These are phyloP conservation scores for Yamadazyma phyllophila DNA, from an alignment of 805 yeast genomes.

Conservation along the genomic window DNA sequence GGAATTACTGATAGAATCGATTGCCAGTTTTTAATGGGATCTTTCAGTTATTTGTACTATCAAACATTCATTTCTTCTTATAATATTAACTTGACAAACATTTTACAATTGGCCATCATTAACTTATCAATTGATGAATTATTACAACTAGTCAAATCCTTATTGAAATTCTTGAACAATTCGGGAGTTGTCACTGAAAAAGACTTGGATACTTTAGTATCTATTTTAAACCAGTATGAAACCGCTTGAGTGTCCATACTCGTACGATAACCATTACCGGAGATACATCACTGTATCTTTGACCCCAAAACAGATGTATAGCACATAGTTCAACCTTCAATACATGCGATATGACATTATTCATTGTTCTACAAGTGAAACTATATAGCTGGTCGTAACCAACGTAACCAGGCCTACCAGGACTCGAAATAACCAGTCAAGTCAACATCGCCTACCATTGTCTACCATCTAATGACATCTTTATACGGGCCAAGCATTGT, in stretches of 20 bases:
- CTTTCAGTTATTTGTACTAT: conserved; percentile 86
- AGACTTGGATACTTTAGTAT: conserved; percentile 26
- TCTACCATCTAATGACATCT: too few relatives aligned
- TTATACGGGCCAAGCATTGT: too few relatives aligned
- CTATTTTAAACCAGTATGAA: conserved; percentile 26
- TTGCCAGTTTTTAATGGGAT: conserved; percentile 97
- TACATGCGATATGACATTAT: neutral
- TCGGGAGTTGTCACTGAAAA: conserved; percentile 28
- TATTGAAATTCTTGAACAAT: conserved; percentile 52
- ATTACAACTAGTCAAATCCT: conserved; percentile 54
- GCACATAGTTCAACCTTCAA: conserved; percentile 1
- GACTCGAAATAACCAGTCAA: too few relatives aligned
- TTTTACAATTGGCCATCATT: conserved; percentile 73
- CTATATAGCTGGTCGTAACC: too few relatives aligned
- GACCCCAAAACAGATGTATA: neutral
- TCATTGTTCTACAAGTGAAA: too few relatives aligned
- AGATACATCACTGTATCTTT: neutral
- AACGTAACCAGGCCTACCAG: too few relatives aligned
- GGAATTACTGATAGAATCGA: conserved; percentile 97
- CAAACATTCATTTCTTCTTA: conserved; percentile 84
- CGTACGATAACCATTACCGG: neutral
- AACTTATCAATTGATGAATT: conserved; percentile 68
- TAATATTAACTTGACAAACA: conserved; percentile 67
- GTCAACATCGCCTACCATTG: too few relatives aligned
- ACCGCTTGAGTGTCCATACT: neutral